A percentile compares a stretch with the other conserved stretches of the same genome.
Conservation (phyloP, 2,329 filamentous ascomycete species). For the Cladophialophora psammophila region DNA sequence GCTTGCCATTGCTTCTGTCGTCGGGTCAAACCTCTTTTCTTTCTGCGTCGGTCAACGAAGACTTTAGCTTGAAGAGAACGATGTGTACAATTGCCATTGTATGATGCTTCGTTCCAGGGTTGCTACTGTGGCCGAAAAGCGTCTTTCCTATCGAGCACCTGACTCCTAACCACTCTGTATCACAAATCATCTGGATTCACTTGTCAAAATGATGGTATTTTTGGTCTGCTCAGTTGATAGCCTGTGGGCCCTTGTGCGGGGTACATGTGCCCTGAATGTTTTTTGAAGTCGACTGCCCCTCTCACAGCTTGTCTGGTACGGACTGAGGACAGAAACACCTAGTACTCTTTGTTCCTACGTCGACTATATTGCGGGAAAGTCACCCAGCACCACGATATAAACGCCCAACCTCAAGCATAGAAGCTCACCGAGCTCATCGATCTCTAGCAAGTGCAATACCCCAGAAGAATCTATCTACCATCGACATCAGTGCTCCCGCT, state of each 20-base stretch:
- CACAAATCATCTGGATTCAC: not conserved
- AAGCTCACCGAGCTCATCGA: not conserved
- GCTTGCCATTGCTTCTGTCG: not conserved
- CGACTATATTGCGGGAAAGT: not conserved
- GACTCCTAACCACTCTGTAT: not conserved
- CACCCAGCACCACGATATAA: not conserved
- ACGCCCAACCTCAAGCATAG: not conserved
- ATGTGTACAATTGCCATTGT: conserved; percentile 71
- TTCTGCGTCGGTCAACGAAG: conserved; percentile 55
- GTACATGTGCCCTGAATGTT: not conserved
- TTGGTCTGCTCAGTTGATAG: not conserved
- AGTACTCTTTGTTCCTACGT: not conserved
- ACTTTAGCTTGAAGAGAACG: conserved; percentile 72
- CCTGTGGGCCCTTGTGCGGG: not conserved
- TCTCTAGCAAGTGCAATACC: not conserved
- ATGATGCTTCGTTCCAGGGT: not conserved
- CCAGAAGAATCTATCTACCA: not conserved
- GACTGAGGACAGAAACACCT: not conserved
- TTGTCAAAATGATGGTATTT: not conserved
- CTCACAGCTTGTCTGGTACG: not conserved
- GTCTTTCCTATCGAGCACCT: not conserved
- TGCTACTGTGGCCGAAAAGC: not conserved
- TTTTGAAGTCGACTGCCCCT: not conserved
- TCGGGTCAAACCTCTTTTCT: conserved; percentile 62
- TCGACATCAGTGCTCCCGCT: not conserved